Evolutionary conservation across 2,329 filamentous ascomycete species (phyloP), one percentile per base, ranked within the genome.

Genomic region (Colletotrichum eleusines): DNA sequence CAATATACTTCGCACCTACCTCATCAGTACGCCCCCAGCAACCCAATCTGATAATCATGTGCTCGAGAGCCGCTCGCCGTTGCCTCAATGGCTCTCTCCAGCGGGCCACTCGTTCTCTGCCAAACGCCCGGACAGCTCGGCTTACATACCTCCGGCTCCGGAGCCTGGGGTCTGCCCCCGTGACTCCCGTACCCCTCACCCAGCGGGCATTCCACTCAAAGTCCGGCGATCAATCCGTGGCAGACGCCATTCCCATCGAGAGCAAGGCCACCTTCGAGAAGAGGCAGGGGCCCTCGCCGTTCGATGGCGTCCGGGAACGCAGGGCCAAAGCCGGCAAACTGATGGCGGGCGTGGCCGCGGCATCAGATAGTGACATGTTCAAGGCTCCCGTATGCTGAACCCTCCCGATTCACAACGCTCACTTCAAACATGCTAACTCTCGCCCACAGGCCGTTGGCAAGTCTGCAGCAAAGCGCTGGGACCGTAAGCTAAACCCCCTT

Each of bases 391-490:
- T 93, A 80, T 76, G 88, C 35, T 18, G 50, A n/a, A 28, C 18
- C 11, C 26, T 5, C 7, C 20, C 44, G 12, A 33, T 14, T 71
- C 61, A 50, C 58, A 44, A 58, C 54, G 33, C 18, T 18, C 6
- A 12, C 14, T 58, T 26, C 42, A 61, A 38, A 60, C 66, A 40
- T 74, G 72, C 54, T 73, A 12, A 67, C 18, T 16, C 69, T 73
- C 72, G 73, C 66, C 70, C 58, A 63, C 63, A 81, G 82, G 70
- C 74, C 51, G 58, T 74, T 28, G 81, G 86, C 26, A 95, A 95
- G 78, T 92, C 93, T 5, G 91, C 90, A 77, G 92, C 95, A 3
- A 94, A 91, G 80, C 85, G 90, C 80, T 98, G 93, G 92, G 93
- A 97, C 78, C 88, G 94, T 97, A 84, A 84, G 93, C 20, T n/a